Conservation (phyloP, 1,284 basidiomycete genomes). For the Cutaneotrichosporon curvatum region DNA sequence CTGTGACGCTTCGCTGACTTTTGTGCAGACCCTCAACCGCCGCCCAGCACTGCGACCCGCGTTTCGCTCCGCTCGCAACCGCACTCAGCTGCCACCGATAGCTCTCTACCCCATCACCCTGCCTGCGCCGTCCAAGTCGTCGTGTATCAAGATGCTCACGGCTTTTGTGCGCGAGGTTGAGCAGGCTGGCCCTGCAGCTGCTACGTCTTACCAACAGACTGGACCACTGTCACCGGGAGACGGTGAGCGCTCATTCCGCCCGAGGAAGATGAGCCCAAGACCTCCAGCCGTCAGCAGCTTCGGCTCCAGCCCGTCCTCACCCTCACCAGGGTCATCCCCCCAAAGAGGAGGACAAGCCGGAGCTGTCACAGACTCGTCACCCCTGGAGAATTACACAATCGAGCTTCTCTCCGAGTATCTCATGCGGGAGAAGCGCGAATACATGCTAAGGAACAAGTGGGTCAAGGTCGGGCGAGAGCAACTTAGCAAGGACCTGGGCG, state of each 20-base stretch:
- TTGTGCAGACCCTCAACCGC: constrained; percentile 20
- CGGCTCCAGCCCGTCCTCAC: background rate
- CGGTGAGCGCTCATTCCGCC: background rate
- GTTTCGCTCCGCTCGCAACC: constrained; percentile 39
- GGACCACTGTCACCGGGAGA: background rate
- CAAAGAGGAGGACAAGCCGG: background rate
- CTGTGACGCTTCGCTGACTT: no score
- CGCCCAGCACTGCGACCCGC: constrained; percentile 41
- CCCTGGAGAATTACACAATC: constrained; percentile 33
- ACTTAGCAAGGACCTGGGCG: constrained; percentile 40
- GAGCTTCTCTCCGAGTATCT: constrained; percentile 43
- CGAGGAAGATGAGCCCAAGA: background rate
- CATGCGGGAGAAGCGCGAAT: constrained; percentile 43
- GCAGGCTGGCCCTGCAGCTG: constrained; percentile 16
- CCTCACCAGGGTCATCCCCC: background rate
- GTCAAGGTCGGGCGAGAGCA: constrained; percentile 39
- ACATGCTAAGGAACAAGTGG: constrained; percentile 45
- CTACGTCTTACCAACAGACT: constrained; percentile 9
- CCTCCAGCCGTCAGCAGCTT: no score
- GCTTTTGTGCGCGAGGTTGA: constrained; percentile 29
- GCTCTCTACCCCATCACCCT: constrained; percentile 32
- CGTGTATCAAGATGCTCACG: constrained; percentile 33
- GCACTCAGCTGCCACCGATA: constrained; percentile 30
- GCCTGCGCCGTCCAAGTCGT: constrained; percentile 40
- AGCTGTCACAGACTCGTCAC: constrained; percentile 18